Evolutionary conservation across 2,329 filamentous ascomycete genomes (phyloP), one percentile per base, ranked within the genome.

Genomic region (Emmonsiellopsis sp.): DNA sequence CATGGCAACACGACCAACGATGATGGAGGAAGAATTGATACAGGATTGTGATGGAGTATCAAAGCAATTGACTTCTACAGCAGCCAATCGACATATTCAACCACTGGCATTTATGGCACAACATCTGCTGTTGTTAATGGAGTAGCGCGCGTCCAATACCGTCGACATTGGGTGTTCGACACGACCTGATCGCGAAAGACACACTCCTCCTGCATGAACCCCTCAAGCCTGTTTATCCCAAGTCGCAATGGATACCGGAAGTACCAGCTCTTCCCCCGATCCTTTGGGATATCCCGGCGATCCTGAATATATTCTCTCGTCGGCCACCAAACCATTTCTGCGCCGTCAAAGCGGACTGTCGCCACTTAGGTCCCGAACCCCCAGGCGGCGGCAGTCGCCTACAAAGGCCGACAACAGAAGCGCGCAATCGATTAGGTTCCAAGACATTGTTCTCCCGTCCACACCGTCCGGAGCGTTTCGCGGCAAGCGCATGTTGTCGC

Each of bases 211-310:
- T 32, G 26, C 7, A 49, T 49, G 47, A 38, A 31, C 38, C 49
- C 38, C 7, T 49, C 44, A 20, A n/a, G 13, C 41, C 34, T 45
- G 32, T 30, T 20, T 43, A 13, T 9, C 20, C 34, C 35, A 38
- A 30, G 44, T 55, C 43, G 54, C 51, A 54, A 68, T 70, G 63
- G 63, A 63, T 53, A 65, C 65, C 54, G 66, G 64, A 59, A 71
- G 64, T 56, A 54, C 62, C 50, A 72, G 64, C 58, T 73, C 71
- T 55, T 73, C 71, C 42, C 70, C 71, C 45, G 71, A 73, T 63
- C 64, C 72, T 51, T 64, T 73, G 54, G 70, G 66, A 30, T 70
- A 71, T 46, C 65, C 71, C 55, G 71, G 70, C 53, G 70, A 73
- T 58, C 66, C 63, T 37, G 66, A 72, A 16, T 73, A 72, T 58